Evolutionary conservation across 2,329 filamentous ascomycete genomes (phyloP).

Genomic region (Phoma sp.): DNA sequence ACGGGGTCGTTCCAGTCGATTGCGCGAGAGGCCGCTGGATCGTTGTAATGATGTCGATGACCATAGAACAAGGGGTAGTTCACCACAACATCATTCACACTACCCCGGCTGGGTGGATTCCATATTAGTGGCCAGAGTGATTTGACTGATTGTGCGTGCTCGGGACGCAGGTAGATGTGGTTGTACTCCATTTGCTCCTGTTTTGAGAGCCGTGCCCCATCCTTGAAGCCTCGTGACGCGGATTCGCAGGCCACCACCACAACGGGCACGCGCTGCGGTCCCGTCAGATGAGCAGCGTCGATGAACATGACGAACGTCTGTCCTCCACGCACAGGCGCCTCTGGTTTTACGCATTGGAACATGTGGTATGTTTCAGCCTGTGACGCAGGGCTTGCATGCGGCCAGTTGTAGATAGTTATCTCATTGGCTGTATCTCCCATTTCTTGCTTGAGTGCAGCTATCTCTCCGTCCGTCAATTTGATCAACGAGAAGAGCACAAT

Average conservation of each 20-base stretch:
- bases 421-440: conserved; percentile 9
- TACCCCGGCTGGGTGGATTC: not conserved
- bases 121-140: conserved; percentile 1
- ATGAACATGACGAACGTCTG: conserved; percentile 4
- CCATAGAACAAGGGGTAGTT: conserved; percentile 3
- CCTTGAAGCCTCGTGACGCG: not conserved
- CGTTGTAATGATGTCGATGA: not conserved
- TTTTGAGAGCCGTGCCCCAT: not conserved
- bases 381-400: conserved; percentile 8
- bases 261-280: conserved; percentile 1
- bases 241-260: conserved; percentile 3
- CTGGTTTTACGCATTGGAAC: conserved; percentile 7
- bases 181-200: not conserved
- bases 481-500: conserved; percentile 9
- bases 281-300: not conserved
- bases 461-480: conserved; percentile 8
- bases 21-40: not conserved
- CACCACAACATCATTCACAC: not conserved
- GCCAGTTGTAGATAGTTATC: conserved; percentile 15
- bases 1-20: not conserved
- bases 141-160: not conserved
- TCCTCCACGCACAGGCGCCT: not conserved
- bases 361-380: conserved; percentile 10
- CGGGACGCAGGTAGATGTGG: not conserved
- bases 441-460: not conserved